Evolutionary conservation across 2,329 filamentous ascomycete genomes (phyloP).

Genomic region (Arthroderma uncinatum): DNA sequence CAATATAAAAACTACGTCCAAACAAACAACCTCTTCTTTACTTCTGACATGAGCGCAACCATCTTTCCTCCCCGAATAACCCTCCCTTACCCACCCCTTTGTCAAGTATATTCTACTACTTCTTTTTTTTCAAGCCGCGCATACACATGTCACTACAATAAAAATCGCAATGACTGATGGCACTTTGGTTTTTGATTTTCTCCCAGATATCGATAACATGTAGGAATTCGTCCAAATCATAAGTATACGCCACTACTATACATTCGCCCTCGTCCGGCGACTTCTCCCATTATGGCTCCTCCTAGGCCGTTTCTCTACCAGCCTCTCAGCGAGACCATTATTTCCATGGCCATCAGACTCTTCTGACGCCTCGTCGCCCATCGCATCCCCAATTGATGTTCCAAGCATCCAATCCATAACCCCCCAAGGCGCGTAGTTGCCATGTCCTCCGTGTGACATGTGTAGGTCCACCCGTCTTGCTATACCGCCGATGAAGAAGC

Average conservation of each 20-base stretch:
- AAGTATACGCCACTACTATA: neutral
- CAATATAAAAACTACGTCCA: conserved; percentile 3
- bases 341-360: conserved; percentile 28
- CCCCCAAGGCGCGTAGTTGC: conserved; percentile 38
- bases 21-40: neutral
- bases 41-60: neutral
- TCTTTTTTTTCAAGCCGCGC: neutral
- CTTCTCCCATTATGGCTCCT: conserved; percentile 19
- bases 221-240: neutral
- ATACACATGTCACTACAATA: conserved; percentile 3
- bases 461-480: conserved; percentile 47
- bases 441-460: conserved; percentile 37
- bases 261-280: conserved; percentile 3
- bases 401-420: conserved; percentile 36
- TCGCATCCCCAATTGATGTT: conserved; percentile 33
- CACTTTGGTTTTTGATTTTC: neutral
- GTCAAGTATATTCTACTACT: neutral
- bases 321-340: conserved; percentile 23
- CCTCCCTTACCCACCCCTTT: neutral
- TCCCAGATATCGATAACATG: too few species aligned
- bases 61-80: neutral
- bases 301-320: conserved; percentile 24
- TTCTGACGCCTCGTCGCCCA: conserved; percentile 41
- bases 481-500: conserved; percentile 48
- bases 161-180: conserved; percentile 2